Percentiles rank a stretch among this genome's conserved stretches.
Conservation (phyloP, 768 basidiomycete genomes). For the Botryobasidium botryosum region DNA sequence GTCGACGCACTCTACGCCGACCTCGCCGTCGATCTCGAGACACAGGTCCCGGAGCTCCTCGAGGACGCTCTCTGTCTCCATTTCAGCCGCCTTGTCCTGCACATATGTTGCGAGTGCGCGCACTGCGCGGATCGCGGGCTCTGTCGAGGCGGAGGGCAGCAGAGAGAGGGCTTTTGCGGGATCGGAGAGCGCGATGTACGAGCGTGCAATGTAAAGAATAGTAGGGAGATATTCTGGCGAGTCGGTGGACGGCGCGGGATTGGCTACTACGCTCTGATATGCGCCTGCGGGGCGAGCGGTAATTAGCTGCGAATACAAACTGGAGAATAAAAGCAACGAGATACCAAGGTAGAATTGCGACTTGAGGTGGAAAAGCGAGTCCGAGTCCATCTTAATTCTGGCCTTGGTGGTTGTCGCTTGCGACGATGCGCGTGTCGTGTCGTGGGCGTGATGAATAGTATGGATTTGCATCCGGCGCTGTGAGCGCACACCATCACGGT, state of each 20-base stretch:
- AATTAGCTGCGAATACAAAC: not conserved
- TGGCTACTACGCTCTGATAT: constrained; percentile 41
- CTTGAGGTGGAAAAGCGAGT: constrained; percentile 41
- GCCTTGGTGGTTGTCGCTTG: too few relatives aligned
- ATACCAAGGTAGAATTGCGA: constrained; percentile 63
- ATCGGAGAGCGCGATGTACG: constrained; percentile 53
- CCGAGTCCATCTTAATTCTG: constrained; percentile 11
- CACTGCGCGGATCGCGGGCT: constrained; percentile 52
- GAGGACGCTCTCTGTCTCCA: constrained; percentile 39
- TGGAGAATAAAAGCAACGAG: constrained; percentile 5
- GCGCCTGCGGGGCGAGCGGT: constrained; percentile 30
- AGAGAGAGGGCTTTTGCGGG: constrained; percentile 38
- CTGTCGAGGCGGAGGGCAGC: constrained; percentile 39
- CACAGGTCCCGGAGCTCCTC: constrained; percentile 75
- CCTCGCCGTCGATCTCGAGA: constrained; percentile 73
- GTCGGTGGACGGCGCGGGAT: constrained; percentile 38
- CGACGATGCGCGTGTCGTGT: too few relatives aligned
- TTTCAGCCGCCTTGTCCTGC: constrained; percentile 21
- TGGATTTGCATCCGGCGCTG: too few relatives aligned
- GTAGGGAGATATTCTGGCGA: constrained; percentile 48
- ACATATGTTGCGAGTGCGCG: constrained; percentile 58
- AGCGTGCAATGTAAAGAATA: constrained; percentile 63
- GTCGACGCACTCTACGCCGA: too few relatives aligned
- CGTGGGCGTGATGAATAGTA: too few relatives aligned
- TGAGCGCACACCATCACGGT: too few relatives aligned